Conservation (phyloP, 1,284 basidiomycete species). For the Marasmius oreades region DNA sequence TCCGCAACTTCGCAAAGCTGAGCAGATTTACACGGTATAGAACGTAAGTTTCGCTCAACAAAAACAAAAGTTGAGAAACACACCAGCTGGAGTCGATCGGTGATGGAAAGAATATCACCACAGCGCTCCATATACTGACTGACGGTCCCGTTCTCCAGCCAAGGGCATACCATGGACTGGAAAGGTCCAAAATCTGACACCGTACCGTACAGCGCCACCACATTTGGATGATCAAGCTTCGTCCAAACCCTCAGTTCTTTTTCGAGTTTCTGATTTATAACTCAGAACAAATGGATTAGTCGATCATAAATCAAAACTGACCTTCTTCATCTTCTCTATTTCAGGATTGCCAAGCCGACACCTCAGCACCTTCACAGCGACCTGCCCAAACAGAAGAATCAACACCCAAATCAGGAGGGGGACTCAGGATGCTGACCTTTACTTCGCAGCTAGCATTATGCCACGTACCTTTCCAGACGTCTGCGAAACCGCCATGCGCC, state of each 20-base stretch:
- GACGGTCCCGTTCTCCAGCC: constrained; percentile 43
- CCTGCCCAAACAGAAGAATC: constrained; percentile 19
- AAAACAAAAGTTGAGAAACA: constrained; percentile 5
- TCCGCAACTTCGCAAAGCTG: constrained; percentile 35
- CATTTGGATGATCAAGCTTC: constrained; percentile 34
- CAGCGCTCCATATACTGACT: constrained; percentile 38
- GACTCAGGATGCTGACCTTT: constrained; percentile 12
- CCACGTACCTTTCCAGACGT: constrained; percentile 40
- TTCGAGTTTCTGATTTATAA: constrained; percentile 27
- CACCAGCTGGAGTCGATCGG: constrained; percentile 33
- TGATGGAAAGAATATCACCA: constrained; percentile 32
- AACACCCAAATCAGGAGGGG: not conserved
- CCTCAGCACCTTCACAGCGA: constrained; percentile 43
- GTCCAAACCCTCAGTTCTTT: constrained; percentile 41
- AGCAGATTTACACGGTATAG: constrained; percentile 1
- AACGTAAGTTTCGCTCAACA: not conserved
- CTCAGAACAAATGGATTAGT: not conserved
- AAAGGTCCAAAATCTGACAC: constrained; percentile 37
- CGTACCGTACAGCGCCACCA: constrained; percentile 37
- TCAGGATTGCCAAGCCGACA: constrained; percentile 26
- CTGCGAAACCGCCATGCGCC: constrained; percentile 42
- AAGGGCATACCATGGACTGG: constrained; percentile 44
- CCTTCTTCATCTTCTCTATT: constrained; percentile 29
- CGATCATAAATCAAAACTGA: constrained; percentile 13
- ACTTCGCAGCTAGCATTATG: constrained; percentile 16